These are phyloP conservation scores for Leccinum uliginosum DNA, from an alignment of 768 basidiomycete species.

Conservation along the genomic window DNA sequence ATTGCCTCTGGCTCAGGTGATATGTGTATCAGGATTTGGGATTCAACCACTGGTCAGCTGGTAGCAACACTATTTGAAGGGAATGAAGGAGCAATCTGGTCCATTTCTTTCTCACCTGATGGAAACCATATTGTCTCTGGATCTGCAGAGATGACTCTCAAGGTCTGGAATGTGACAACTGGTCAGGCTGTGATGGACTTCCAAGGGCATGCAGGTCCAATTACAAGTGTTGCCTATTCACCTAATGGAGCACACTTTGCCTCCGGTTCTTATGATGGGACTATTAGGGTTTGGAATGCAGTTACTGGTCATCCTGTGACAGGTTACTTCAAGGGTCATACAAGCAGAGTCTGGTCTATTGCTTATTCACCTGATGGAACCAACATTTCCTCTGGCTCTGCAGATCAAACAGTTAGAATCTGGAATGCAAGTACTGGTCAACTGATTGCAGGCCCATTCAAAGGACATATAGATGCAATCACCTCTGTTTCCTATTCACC, in stretches of 20 bases:
- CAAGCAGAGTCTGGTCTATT: not conserved
- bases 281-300: not conserved
- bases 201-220: not conserved
- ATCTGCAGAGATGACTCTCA: not conserved
- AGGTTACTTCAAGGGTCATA: not conserved
- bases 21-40: not conserved
- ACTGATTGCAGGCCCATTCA: not conserved
- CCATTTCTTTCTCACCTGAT: not conserved
- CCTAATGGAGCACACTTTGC: not conserved
- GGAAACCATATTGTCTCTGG: not conserved
- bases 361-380: not conserved
- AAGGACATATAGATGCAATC: not conserved
- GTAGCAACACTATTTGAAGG: not conserved
- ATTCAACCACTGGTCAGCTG: not conserved
- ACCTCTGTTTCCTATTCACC: not conserved
- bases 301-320: not conserved
- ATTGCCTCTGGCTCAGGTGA: not conserved
- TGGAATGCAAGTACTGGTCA: not conserved
- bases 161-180: not conserved
- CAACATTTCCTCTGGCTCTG: not conserved
- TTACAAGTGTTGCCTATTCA: not conserved
- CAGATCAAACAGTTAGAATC: not conserved
- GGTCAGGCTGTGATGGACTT: not conserved
- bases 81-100: not conserved
- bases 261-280: not conserved